Base-by-base conservation (phyloP, 2,329 filamentous ascomycete species). In the Didymosphaeria variabile region DNA sequence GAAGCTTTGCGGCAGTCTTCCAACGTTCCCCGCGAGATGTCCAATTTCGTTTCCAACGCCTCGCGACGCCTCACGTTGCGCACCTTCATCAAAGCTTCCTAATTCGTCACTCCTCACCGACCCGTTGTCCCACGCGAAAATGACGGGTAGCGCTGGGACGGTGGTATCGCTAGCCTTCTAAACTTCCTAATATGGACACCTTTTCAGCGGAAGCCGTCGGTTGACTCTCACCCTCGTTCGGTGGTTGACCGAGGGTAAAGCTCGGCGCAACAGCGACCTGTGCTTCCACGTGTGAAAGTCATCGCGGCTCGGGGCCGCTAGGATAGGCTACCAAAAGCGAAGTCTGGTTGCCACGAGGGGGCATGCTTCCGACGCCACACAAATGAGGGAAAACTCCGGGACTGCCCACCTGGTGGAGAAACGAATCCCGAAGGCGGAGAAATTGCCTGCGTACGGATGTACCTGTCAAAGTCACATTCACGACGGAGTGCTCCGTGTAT, bases 1-100 rank as follows among this genome's bases (percentile, higher is more conserved):
- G n/a, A 57, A 49, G 31, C 15, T 58, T 36, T 7, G 44, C 42
- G 50, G 49, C 56, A 46, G 4, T 31, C 45, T 38, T 34, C 42
- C 55, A 52, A 7, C 13, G 42, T 61, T 61, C 54, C 54, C 44
- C 58, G 47, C 54, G 47, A 57, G 55, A 52, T 58, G 38, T 31
- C 45, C 47, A 42, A 55, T 55, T 55, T 55, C 42, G 15, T n/a
- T 54, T 40, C 26, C 31, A 8, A 40, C 21, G 50, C 50, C n/a
- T 15, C 21, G 12, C 9, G 15, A 4, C 23, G 51, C 23, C 23
- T 54, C 23, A 19, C 32, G 15, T 31, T 31, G 23, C 19, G 19
- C 47, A 36, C 15, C 36, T 12, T 36, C 36, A 40, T n/a, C 6
- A 40, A 15, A 40, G 40, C 53, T 55, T 31, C 53, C 53, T 31